Evolutionary conservation across 345 rosid genomes (phyloP).

Genomic region (Camelina sativa): DNA sequence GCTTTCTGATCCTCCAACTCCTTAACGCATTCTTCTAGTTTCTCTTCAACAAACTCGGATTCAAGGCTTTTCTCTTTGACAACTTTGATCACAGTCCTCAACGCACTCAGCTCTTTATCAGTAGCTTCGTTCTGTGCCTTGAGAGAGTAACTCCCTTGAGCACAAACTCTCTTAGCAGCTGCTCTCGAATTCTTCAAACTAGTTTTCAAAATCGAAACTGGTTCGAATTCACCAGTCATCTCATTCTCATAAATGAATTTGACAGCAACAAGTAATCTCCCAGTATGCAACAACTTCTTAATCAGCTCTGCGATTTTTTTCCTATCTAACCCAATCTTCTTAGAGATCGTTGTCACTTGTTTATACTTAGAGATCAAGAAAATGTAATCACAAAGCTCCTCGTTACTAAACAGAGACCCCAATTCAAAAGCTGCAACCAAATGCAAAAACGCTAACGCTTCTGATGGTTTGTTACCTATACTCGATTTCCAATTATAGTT

Average conservation of each 20-base stretch:
- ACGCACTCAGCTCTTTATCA: conserved; percentile 55
- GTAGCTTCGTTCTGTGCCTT: conserved; percentile 58
- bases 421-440: conserved; percentile 62
- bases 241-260: conserved; percentile 64
- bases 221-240: conserved; percentile 60
- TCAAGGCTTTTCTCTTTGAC: conserved; percentile 63
- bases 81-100: conserved; percentile 60
- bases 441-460: conserved; percentile 59
- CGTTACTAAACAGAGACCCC: conserved; percentile 45
- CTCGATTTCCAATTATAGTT: conserved; percentile 60
- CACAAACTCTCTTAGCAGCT: conserved; percentile 46
- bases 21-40: conserved; percentile 54
- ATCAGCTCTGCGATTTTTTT: conserved; percentile 51
- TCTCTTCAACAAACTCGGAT: conserved; percentile 48
- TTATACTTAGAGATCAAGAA: conserved; percentile 46
- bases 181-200: conserved; percentile 52
- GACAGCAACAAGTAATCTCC: conserved; percentile 57
- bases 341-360: conserved; percentile 49
- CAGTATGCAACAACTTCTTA: conserved; percentile 56
- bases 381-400: conserved; percentile 55
- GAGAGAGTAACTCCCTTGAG: conserved; percentile 51
- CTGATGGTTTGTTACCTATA: conserved; percentile 42
- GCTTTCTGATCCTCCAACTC: conserved; percentile 70
- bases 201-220: conserved; percentile 56
- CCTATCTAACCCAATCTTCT: conserved; percentile 56